These are phyloP conservation scores for Rosa lucieae DNA, from an alignment of 306 rosid genomes.

Conservation along the genomic window DNA sequence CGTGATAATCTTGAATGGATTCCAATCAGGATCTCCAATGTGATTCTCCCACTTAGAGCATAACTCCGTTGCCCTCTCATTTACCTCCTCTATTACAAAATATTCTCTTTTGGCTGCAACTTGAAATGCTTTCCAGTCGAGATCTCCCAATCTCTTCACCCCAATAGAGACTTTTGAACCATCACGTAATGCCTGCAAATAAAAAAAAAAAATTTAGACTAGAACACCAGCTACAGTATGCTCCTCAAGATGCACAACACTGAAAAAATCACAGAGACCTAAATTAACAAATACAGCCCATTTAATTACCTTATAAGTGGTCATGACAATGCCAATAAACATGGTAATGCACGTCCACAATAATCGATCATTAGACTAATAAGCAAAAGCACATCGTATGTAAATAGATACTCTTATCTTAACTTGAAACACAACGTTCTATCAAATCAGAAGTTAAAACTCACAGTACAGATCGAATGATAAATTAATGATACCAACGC, in stretches of 20 bases:
- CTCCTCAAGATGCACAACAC: neutral
- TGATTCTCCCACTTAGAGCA: constrained; percentile 60
- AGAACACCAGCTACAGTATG: neutral
- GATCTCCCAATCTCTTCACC: constrained; percentile 50
- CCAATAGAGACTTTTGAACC: constrained; percentile 25
- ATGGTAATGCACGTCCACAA: too few relatives aligned
- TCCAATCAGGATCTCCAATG: constrained; percentile 68
- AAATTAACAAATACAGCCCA: too few relatives aligned
- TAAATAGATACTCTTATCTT: too few relatives aligned
- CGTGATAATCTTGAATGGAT: constrained; percentile 50
- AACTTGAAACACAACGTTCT: too few relatives aligned
- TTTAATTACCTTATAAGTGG: too few relatives aligned
- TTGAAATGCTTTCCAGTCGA: constrained; percentile 48
- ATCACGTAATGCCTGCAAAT: constrained; percentile 35
- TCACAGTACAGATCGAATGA: too few relatives aligned
- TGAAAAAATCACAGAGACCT: neutral
- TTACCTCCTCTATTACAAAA: constrained; percentile 26
- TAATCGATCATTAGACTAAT: too few relatives aligned
- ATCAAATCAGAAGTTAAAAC: too few relatives aligned
- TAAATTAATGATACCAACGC: too few relatives aligned
- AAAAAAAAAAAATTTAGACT: constrained; percentile 1
- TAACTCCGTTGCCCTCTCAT: constrained; percentile 30
- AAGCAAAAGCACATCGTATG: too few relatives aligned
- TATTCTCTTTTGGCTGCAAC: constrained; percentile 37
- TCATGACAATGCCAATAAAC: too few relatives aligned